Conservation (phyloP, 208 protist genomes). For the Leishmania arabica region DNA sequence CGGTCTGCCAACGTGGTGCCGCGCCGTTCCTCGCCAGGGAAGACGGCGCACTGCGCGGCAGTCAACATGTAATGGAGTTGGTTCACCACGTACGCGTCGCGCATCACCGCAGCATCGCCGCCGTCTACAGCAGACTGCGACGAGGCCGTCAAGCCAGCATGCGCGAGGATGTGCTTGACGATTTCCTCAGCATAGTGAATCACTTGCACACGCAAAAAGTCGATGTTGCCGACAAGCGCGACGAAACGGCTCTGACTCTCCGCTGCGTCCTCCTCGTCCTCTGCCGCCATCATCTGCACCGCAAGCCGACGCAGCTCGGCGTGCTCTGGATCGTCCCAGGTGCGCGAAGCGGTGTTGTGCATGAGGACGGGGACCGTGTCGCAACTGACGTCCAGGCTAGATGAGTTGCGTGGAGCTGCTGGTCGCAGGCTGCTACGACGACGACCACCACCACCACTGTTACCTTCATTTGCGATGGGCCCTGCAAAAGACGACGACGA, state of each 20-base stretch:
- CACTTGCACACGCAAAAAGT: conserved; percentile 73
- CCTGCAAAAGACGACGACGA: conserved; percentile 6
- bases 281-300: conserved; percentile 49
- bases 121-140: not conserved
- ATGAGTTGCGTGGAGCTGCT: not conserved
- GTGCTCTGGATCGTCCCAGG: conserved; percentile 9
- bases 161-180: conserved; percentile 29
- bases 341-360: not conserved
- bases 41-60: conserved; percentile 16
- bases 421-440: not conserved
- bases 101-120: conserved; percentile 18
- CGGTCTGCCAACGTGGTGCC: conserved; percentile 34
- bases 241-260: conserved; percentile 67
- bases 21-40: conserved; percentile 25
- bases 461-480: not conserved
- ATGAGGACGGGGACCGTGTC: not conserved
- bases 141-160: conserved; percentile 10
- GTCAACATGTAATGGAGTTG: conserved; percentile 34
- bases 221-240: conserved; percentile 60
- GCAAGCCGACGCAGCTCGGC: conserved; percentile 45
- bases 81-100: conserved; percentile 27
- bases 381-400: too few relatives aligned
- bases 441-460: not conserved
- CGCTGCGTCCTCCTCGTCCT: conserved; percentile 59
- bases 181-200: conserved; percentile 54